A percentile compares a stretch with the other conserved stretches of the same genome.
Conservation (phyloP, 129 eudicot genomes). For the Escallonia herrerae region DNA sequence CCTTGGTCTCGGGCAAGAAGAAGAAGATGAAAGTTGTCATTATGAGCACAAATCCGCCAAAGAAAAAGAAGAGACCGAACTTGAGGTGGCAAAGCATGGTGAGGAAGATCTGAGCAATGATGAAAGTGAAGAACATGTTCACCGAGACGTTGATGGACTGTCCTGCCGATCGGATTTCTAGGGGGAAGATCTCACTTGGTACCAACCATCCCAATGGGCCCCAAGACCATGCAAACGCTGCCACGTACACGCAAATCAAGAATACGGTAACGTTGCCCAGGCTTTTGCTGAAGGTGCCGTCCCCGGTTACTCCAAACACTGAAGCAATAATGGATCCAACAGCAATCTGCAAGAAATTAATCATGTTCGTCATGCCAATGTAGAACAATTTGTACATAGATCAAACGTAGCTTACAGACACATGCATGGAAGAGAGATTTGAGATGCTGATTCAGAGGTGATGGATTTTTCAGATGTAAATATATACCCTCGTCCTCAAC, state of each 20-base stretch:
- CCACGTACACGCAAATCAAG: slow-evolving; percentile 31
- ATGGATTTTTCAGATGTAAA: no score
- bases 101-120: slow-evolving; percentile 36
- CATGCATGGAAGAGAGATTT: no score
- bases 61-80: slow-evolving; percentile 39
- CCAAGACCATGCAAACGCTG: slow-evolving; percentile 52
- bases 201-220: slow-evolving; percentile 43
- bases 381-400: no score
- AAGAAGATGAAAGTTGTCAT: slow-evolving; percentile 28
- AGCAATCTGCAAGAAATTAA: neutral
- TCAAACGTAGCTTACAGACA: no score
- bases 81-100: slow-evolving; percentile 28
- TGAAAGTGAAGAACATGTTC: slow-evolving; percentile 42
- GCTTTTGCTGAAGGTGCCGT: slow-evolving; percentile 2
- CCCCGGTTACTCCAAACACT: slow-evolving; percentile 23
- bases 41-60: slow-evolving; percentile 18
- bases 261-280: slow-evolving; percentile 4
- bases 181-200: slow-evolving; percentile 36
- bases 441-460: no score
- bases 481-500: no score
- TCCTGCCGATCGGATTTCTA: slow-evolving; percentile 36
- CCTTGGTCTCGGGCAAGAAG: slow-evolving; percentile 39
- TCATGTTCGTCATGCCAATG: no score
- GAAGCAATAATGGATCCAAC: slow-evolving; percentile 11
- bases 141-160: slow-evolving; percentile 34